phyloP scores from a whole-genome alignment of 495 filamentous ascomycete species.

The Penicillium odoratum region DNA sequence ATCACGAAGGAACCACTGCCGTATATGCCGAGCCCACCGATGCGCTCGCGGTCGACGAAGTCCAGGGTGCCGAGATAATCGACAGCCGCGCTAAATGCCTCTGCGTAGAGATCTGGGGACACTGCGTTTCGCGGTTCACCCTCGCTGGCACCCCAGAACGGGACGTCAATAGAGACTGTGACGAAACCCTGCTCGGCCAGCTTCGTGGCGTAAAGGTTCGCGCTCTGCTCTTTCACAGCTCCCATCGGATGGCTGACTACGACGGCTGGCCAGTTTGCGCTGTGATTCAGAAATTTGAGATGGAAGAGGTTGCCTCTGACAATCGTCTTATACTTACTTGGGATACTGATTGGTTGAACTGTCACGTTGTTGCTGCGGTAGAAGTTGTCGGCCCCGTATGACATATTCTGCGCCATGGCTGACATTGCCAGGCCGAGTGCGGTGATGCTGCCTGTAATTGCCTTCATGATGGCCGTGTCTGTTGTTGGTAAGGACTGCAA shows the following conservation, averaged over 20 bases:
- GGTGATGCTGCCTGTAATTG: not conserved
- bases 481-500: not conserved
- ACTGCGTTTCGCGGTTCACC: constrained; percentile 39
- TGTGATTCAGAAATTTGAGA: constrained; percentile 15
- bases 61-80: constrained; percentile 33
- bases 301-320: constrained; percentile 27
- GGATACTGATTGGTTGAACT: constrained; percentile 20
- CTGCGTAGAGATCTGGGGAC: constrained; percentile 35
- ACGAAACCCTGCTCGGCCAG: constrained; percentile 42
- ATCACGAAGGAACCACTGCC: constrained; percentile 37
- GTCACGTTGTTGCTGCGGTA: constrained; percentile 29
- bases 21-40: constrained; percentile 45
- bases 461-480: not conserved
- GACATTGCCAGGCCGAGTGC: constrained; percentile 10
- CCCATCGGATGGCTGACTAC: constrained; percentile 37
- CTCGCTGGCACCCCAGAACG: constrained; percentile 37
- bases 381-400: constrained; percentile 31
- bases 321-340: constrained; percentile 21
- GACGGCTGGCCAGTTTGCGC: constrained; percentile 14
- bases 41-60: constrained; percentile 35
- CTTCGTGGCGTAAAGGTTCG: constrained; percentile 35
- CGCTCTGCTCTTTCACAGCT: constrained; percentile 44
- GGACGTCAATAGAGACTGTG: constrained; percentile 35
- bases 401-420: constrained; percentile 30
- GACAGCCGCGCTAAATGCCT: constrained; percentile 42